A percentile compares a stretch with the other conserved stretches of the same genome.
phyloP scores from a whole-genome alignment of 2,329 filamentous ascomycete species.

The Helicocarpus griseus region DNA sequence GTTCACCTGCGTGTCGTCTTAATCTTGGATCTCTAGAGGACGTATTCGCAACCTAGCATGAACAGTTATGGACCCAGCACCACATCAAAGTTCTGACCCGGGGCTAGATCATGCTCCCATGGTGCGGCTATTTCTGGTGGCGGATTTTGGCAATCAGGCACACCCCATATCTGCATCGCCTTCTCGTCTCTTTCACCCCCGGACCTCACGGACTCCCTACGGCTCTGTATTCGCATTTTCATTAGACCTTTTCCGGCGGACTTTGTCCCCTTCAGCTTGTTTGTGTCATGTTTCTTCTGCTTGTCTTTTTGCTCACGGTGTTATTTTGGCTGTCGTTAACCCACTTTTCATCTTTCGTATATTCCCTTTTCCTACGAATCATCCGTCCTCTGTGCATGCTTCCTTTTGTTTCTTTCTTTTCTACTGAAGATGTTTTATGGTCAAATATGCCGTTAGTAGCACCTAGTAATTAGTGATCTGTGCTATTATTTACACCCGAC shows the following conservation, averaged over 20 bases:
- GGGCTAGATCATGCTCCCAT: no score
- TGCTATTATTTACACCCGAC: neutral
- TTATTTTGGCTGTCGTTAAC: conserved; percentile 21
- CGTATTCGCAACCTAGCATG: neutral
- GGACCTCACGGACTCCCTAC: neutral
- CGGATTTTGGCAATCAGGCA: neutral
- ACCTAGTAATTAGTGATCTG: conserved; percentile 1
- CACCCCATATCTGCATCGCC: neutral
- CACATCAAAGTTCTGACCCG: no score
- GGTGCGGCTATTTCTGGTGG: neutral
- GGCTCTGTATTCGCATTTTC: conserved; percentile 2
- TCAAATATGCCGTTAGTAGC: neutral
- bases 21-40: neutral
- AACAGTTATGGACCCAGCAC: neutral
- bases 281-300: conserved; percentile 19
- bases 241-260: conserved; percentile 6
- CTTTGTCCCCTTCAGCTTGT: conserved; percentile 11
- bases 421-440: neutral
- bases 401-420: neutral
- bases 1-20: neutral
- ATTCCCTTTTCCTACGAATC: neutral
- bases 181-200: neutral
- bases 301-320: conserved; percentile 19
- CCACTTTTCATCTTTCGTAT: conserved; percentile 11
- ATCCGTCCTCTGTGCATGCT: neutral